Percentiles rank a stretch among this genome's conserved stretches.
Conservation (phyloP, 2,329 filamentous ascomycete genomes). For the Trichoderma citrinoviride region DNA sequence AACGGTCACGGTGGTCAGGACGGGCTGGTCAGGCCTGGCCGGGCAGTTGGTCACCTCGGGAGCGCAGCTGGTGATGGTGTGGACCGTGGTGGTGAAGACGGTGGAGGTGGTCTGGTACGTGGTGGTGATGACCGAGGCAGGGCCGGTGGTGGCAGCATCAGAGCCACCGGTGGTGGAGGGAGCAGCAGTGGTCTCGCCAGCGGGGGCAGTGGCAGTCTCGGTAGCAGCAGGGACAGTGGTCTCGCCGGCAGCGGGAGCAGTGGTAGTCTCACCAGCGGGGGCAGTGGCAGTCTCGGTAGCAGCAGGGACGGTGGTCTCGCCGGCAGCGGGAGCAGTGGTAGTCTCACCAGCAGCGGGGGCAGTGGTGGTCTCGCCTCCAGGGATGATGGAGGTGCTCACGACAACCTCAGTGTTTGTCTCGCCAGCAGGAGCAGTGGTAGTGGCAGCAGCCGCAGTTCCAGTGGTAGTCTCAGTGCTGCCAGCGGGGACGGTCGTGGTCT, state of each 20-base stretch:
- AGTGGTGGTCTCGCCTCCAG: background rate
- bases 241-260: constrained; percentile 23
- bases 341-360: background rate
- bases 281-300: constrained; percentile 24
- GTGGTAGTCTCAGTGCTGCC: constrained; percentile 5
- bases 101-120: constrained; percentile 49
- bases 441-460: constrained; percentile 24
- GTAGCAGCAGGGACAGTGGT: constrained; percentile 26
- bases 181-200: constrained; percentile 16
- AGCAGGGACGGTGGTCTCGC: background rate
- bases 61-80: constrained; percentile 52
- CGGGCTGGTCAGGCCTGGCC: constrained; percentile 43
- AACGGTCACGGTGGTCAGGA: constrained; percentile 53
- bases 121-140: constrained; percentile 28
- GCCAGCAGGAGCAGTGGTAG: constrained; percentile 16
- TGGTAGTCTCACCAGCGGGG: constrained; percentile 30
- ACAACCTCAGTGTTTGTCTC: background rate
- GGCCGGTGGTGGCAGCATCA: constrained; percentile 22
- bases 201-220: constrained; percentile 24
- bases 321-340: background rate
- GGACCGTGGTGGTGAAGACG: constrained; percentile 48
- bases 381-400: background rate
- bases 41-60: constrained; percentile 51
- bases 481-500: constrained; percentile 4
- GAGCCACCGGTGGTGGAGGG: constrained; percentile 18